Conservation (phyloP, 805 yeast species). For the Ogataea philodendri region DNA sequence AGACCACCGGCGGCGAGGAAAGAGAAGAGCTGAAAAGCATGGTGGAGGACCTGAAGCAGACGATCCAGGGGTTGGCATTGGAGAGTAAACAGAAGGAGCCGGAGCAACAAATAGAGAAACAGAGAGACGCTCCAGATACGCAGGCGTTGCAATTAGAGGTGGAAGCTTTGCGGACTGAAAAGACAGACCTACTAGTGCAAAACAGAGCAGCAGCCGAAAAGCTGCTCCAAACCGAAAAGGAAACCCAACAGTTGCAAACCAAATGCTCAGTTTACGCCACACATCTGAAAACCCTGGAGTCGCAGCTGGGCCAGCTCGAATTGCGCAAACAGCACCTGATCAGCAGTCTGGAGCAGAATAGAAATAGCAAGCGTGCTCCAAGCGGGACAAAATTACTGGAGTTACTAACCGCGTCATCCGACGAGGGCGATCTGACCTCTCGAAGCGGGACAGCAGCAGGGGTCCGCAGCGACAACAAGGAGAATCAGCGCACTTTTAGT, state of each 20-base stretch:
- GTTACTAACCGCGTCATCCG: conserved; percentile 2
- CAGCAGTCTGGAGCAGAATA: conserved; percentile 7
- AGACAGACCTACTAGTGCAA: conserved; percentile 5
- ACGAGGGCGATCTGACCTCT: background rate
- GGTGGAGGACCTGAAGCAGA: conserved; percentile 3
- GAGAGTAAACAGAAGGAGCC: background rate
- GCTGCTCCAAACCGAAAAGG: conserved; percentile 5
- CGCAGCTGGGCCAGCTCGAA: conserved; percentile 9
- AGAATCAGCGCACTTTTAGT: conserved; percentile 9
- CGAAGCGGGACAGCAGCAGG: no score
- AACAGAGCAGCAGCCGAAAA: conserved; percentile 4
- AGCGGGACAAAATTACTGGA: conserved; percentile 11
- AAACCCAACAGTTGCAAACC: conserved; percentile 1
- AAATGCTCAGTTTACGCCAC: conserved; percentile 7
- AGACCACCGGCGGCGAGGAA: conserved; percentile 9
- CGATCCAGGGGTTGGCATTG: conserved; percentile 1
- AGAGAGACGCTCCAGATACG: no score
- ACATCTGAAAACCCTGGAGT: conserved; percentile 8
- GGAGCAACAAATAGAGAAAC: background rate
- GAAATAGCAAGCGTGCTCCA: conserved; percentile 1
- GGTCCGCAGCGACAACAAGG: conserved; percentile 9
- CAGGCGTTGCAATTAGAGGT: background rate
- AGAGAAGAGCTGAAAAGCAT: conserved; percentile 1
- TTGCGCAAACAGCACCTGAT: conserved; percentile 13
- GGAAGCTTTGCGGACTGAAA: conserved; percentile 2